A percentile compares a stretch with the other conserved stretches of the same genome.
Evolutionary conservation across 1,284 basidiomycete genomes (phyloP).

Genomic region (Rhodotorula sp.): DNA sequence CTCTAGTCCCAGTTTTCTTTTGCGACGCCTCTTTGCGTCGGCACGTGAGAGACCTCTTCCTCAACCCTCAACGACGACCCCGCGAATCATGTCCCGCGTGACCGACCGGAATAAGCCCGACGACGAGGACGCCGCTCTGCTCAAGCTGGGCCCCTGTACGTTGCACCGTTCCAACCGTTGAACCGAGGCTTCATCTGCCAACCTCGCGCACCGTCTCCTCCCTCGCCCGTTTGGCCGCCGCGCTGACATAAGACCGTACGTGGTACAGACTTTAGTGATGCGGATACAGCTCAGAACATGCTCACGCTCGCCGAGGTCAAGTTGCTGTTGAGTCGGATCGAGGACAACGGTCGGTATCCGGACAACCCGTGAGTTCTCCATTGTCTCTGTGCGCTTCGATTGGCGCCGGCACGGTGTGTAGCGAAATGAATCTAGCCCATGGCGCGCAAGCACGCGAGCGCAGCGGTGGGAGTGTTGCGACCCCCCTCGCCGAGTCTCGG

Average conservation of each 20-base stretch:
- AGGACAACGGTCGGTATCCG: neutral
- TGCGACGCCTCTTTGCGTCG: no score
- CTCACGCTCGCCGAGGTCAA: constrained; percentile 88
- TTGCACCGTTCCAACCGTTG: neutral
- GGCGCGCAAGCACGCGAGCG: no score
- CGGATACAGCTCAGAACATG: constrained; percentile 60
- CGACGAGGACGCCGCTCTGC: constrained; percentile 40
- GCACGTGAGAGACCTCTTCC: neutral
- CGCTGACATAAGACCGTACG: neutral
- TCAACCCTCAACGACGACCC: neutral
- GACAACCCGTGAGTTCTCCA: constrained; percentile 10
- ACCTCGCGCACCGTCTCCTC: no score
- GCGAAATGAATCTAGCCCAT: no score
- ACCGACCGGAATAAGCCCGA: constrained; percentile 33
- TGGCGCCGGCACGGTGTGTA: no score
- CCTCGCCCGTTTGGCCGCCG: no score
- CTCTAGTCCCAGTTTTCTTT: no score
- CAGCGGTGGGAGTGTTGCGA: no score
- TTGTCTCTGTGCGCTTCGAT: no score
- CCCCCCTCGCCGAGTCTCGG: neutral
- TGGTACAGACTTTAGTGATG: constrained; percentile 77
- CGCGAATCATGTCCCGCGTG: constrained; percentile 23
- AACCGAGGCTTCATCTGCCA: neutral
- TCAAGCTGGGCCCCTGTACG: constrained; percentile 40
- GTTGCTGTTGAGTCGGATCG: constrained; percentile 68